Evolutionary conservation across 2,329 filamentous ascomycete genomes (phyloP), one percentile per base, ranked within the genome.

Genomic region (Hawksworthiomyces lignivorus): DNA sequence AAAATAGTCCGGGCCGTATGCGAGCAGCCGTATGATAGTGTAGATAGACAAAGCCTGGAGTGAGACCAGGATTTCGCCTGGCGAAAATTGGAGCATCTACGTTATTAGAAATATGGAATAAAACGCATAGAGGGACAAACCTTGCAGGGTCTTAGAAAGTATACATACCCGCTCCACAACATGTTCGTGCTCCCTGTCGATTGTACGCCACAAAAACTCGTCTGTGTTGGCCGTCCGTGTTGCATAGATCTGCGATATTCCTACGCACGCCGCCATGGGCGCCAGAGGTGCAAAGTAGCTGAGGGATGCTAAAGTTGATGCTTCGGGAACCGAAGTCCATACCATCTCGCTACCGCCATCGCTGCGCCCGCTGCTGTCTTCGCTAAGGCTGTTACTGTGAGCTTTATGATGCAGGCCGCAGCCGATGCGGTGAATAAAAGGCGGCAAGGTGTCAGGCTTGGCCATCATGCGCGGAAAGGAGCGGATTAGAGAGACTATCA

Each of bases 381-480:
- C n/a, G n/a, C n/a, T n/a, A n/a, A n/a, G n/a, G n/a, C n/a, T n/a
- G n/a, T n/a, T n/a, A n/a, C n/a, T n/a, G n/a, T n/a, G n/a, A n/a
- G n/a, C 35, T 5, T 34, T 26, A 20, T 27, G 36, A n/a, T 48
- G 27, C 24, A 50, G 24, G 0, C 46, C 44, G 26, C 44, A 45
- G 4, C 41, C 46, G 10, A 56, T 46, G 0, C 52, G 49, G 18
- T 61, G 56, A 12, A 61, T 53, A 5, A 61, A 61, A 0, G 58
- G 58, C 2, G 58, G 58, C 24, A 60, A 53, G 0, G 47, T 58
- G 7, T 56, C 50, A 1, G 53, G 53, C 7, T 54, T 49, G 7
- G 55, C 48, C 58, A 61, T 60, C 57, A 50, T 48, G 20, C 40
- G 43, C 0, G 58, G 58, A 26, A 55, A 60, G 0, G 56, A 48